phyloP scores from a whole-genome alignment of 2,329 filamentous ascomycete genomes.

The Talaromyces amestolkiae region DNA sequence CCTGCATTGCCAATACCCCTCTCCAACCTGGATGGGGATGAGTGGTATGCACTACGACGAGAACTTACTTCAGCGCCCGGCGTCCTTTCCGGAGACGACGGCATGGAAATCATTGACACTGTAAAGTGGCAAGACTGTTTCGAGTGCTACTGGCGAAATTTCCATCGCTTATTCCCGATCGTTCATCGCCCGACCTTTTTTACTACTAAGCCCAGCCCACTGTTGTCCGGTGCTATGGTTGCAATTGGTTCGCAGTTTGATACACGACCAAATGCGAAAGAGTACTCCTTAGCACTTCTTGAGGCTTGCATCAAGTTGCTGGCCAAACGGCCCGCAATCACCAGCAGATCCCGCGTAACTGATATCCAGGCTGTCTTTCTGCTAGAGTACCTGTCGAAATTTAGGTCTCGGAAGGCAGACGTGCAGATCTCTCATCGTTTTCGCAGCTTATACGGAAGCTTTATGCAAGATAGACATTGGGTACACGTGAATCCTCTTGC shows the following conservation, averaged over 20 bases:
- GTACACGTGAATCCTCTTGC: constrained; percentile 31
- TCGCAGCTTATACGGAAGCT: constrained; percentile 34
- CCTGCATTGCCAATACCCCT: constrained; percentile 40
- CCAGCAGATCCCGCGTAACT: constrained; percentile 32
- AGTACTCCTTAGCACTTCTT: constrained; percentile 34
- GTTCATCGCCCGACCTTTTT: constrained; percentile 35
- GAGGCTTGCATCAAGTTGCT: constrained; percentile 35
- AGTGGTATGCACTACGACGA: constrained; percentile 39
- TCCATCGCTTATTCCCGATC: constrained; percentile 37
- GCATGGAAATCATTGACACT: constrained; percentile 37
- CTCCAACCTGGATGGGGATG: constrained; percentile 40
- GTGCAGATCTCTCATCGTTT: constrained; percentile 35
- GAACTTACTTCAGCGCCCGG: constrained; percentile 35
- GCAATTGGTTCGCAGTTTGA: constrained; percentile 39
- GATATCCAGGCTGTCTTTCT: constrained; percentile 39
- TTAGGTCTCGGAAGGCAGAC: constrained; percentile 32
- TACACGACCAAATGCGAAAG: constrained; percentile 32
- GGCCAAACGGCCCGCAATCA: constrained; percentile 30
- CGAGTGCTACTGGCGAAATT: constrained; percentile 37
- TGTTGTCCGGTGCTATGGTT: constrained; percentile 35
- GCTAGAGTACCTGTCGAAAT: constrained; percentile 35
- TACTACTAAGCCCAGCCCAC: constrained; percentile 31
- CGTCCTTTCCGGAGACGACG: constrained; percentile 32
- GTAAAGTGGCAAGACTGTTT: constrained; percentile 35
- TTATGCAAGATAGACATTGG: constrained; percentile 30